Base-by-base conservation (phyloP, 176 grass and related monocot species). In the Thinopyrum elongatum region DNA sequence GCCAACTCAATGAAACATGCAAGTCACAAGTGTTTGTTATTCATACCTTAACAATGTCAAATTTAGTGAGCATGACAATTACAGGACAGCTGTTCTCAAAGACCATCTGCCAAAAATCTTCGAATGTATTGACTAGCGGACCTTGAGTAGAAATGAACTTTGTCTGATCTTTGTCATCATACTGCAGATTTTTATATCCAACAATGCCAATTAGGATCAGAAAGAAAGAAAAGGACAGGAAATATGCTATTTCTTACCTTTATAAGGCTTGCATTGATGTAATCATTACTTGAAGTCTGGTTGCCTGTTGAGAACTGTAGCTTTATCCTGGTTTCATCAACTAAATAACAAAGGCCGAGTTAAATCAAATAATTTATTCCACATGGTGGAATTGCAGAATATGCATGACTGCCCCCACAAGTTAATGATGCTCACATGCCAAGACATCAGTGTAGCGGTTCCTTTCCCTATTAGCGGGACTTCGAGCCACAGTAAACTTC, bases 31-130 rank as follows among this genome's bases (percentile, higher is more conserved):
- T 31, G 25, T 77, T 68, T 30, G 62, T 76, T 4, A 39, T 66
- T 65, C 82, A 76, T 67, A 98, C 97, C 97, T 91, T 94, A 35
- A 10, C 10, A 69, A 31, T 84, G 75, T 99, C 97, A 81, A 94
- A 85, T 41, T 89, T 89, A 46, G 97, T 90, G 58, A 96, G 66
- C 97, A 99, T 99, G 78, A 99, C 94, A 77, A 99, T 99, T 38
- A 94, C 86, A 86, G 90, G 86, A 82, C 97, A 94, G 13, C 22
- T 82, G 82, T 99, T 86, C 8, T 99, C 86, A 82, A 86, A 89
- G 29, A 99, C 90, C 97, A 99, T 99, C 76, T 96, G 87, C 97
- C 97, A 99, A 78, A 99, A 99, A 94, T 99, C 90, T 46, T 85
- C 85, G 51, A 87, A 85, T 42, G 97, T 99, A 74, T 83, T 86